A percentile compares a stretch with the other conserved stretches of the same genome.
Conservation (phyloP, 2,329 filamentous ascomycete genomes). For the Diaporthe vaccinii region DNA sequence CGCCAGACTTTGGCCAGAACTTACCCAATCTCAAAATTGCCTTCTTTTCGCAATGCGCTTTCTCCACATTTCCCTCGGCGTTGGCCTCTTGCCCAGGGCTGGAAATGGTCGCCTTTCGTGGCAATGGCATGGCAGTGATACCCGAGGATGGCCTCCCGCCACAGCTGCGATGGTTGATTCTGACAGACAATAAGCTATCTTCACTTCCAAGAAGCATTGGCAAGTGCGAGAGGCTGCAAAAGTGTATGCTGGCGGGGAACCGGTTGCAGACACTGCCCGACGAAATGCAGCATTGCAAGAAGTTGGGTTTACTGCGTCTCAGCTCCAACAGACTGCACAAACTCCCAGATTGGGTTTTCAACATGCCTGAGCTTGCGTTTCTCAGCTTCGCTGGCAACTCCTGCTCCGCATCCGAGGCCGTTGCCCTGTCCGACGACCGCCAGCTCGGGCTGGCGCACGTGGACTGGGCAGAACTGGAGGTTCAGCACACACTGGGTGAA, state of each 20-base stretch:
- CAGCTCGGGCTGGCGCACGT: constrained; percentile 51
- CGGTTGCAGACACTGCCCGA: constrained; percentile 54
- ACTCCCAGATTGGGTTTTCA: constrained; percentile 59
- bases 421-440: background rate
- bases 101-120: constrained; percentile 64
- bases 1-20: constrained; percentile 52
- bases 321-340: constrained; percentile 56
- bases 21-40: constrained; percentile 60
- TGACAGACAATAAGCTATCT: constrained; percentile 60
- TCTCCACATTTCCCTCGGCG: constrained; percentile 56
- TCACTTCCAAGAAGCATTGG: constrained; percentile 58
- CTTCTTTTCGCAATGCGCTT: constrained; percentile 62
- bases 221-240: constrained; percentile 57
- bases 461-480: constrained; percentile 56
- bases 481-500: constrained; percentile 57
- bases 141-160: constrained; percentile 58
- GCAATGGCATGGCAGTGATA: constrained; percentile 59
- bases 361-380: constrained; percentile 60
- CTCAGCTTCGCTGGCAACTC: constrained; percentile 63
- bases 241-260: constrained; percentile 65
- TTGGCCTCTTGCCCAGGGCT: constrained; percentile 58
- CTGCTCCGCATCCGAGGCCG: constrained; percentile 48
- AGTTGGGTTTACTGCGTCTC: constrained; percentile 59
- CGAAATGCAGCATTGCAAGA: constrained; percentile 58
- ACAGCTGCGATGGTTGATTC: constrained; percentile 61